Evolutionary conservation across 2,329 filamentous ascomycete genomes (phyloP).

Genomic region (Colletotrichum echinochloae): DNA sequence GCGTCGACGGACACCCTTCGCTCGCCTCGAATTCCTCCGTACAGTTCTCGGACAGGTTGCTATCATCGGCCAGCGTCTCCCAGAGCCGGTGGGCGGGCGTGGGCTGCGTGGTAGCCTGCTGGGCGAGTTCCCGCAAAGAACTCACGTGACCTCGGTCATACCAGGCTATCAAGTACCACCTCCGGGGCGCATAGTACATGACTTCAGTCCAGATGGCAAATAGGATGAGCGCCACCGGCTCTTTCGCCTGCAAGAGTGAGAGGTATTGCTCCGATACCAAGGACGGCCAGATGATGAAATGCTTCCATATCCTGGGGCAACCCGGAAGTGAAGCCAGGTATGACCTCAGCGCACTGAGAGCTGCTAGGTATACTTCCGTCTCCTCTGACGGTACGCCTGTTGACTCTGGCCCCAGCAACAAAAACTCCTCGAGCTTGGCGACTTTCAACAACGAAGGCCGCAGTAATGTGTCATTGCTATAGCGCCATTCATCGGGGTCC

Average conservation of each 20-base stretch:
- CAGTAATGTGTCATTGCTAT: slow-evolving; percentile 16
- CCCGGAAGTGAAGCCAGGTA: slow-evolving; percentile 35
- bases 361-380: slow-evolving; percentile 12
- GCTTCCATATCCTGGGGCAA: slow-evolving; percentile 38
- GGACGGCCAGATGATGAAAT: slow-evolving; percentile 40
- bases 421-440: slow-evolving; percentile 28
- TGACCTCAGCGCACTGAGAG: slow-evolving; percentile 31
- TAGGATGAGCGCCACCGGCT: slow-evolving; percentile 37
- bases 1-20: slow-evolving; percentile 3
- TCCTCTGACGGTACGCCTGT: slow-evolving; percentile 19
- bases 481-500: slow-evolving; percentile 30
- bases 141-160: slow-evolving; percentile 24
- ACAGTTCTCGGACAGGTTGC: slow-evolving; percentile 10
- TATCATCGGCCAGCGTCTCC: slow-evolving; percentile 30
- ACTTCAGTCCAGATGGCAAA: slow-evolving; percentile 38
- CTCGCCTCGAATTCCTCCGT: slow-evolving; percentile 26
- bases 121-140: slow-evolving; percentile 27
- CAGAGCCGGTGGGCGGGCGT: slow-evolving; percentile 30
- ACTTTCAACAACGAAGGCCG: slow-evolving; percentile 27
- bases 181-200: slow-evolving; percentile 29
- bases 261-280: slow-evolving; percentile 38
- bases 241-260: slow-evolving; percentile 23
- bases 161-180: slow-evolving; percentile 40
- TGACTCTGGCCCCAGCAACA: slow-evolving; percentile 22
- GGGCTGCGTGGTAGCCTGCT: neutral